phyloP scores from a whole-genome alignment of 805 yeast genomes.

The Torulaspora indica region DNA sequence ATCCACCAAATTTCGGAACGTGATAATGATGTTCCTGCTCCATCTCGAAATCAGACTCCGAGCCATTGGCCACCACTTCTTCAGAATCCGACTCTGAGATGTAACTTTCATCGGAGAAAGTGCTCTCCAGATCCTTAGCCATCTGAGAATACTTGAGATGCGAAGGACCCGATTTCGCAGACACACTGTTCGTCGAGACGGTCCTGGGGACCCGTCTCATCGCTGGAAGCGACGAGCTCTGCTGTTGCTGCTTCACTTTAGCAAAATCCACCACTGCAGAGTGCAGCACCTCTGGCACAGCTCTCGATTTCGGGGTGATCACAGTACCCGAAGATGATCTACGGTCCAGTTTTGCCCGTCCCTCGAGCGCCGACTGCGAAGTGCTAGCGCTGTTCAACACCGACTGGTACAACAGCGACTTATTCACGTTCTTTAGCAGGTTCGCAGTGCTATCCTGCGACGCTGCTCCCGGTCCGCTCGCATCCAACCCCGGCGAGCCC shows the following conservation, averaged over 20 bases:
- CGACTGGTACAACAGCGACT: conserved; percentile 26
- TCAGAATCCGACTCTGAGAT: conserved; percentile 14
- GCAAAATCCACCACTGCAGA: conserved; percentile 32
- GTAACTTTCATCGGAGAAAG: conserved; percentile 7
- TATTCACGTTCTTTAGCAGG: conserved; percentile 29
- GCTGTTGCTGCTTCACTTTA: conserved; percentile 29
- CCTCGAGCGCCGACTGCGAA: conserved; percentile 24
- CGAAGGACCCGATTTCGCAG: conserved; percentile 15
- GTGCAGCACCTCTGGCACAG: conserved; percentile 30
- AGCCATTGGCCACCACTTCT: conserved; percentile 6
- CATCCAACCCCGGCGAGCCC: conserved; percentile 16
- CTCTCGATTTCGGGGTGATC: conserved; percentile 35
- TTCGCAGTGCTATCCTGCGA: conserved; percentile 26
- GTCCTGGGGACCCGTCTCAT: conserved; percentile 32
- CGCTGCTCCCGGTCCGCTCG: conserved; percentile 4
- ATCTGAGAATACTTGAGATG: conserved; percentile 16
- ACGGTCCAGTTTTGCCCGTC: conserved; percentile 11
- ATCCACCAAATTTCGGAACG: conserved; percentile 63
- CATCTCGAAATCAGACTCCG: conserved; percentile 25
- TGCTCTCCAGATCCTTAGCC: conserved; percentile 9
- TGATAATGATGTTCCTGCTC: conserved; percentile 22
- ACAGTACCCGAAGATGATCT: conserved; percentile 26
- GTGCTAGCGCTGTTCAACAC: conserved; percentile 20
- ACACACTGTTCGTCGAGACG: conserved; percentile 7
- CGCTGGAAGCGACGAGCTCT: conserved; percentile 31